These are phyloP conservation scores for Nemania bipapillata DNA, from an alignment of 2,329 filamentous ascomycete species.

Conservation along the genomic window DNA sequence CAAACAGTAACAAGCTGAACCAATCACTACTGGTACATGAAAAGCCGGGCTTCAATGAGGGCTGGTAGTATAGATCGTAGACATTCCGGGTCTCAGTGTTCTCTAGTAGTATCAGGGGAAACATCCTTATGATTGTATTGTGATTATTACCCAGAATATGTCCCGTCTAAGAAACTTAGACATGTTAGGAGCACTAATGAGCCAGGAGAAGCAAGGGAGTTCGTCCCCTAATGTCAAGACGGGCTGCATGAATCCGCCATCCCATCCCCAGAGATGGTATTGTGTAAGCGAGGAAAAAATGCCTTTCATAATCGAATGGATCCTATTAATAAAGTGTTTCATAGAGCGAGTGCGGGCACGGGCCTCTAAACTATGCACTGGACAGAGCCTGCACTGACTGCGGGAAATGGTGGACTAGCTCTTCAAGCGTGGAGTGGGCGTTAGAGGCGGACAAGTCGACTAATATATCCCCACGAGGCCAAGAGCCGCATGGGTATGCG, in stretches of 20 bases:
- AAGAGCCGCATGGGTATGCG: slow-evolving; percentile 13
- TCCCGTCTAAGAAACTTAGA: slow-evolving; percentile 4
- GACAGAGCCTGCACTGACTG: slow-evolving; percentile 10
- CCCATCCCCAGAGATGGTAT: slow-evolving; percentile 10
- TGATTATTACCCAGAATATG: background rate
- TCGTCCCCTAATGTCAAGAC: background rate
- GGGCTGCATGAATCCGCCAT: background rate
- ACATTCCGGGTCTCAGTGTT: slow-evolving; percentile 15
- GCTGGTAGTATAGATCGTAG: slow-evolving; percentile 29
- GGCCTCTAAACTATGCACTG: slow-evolving; percentile 1
- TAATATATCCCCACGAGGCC: slow-evolving; percentile 20
- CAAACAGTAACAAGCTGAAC: background rate
- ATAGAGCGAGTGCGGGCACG: slow-evolving; percentile 17
- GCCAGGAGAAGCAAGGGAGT: slow-evolving; percentile 17
- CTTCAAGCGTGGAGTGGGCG: background rate
- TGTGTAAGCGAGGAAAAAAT: slow-evolving; percentile 27
- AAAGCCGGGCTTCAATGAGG: background rate
- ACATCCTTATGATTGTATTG: slow-evolving; percentile 17
- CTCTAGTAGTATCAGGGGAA: slow-evolving; percentile 3
- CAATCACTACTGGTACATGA: slow-evolving; percentile 21
- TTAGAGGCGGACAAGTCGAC: background rate
- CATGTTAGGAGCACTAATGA: slow-evolving; percentile 7
- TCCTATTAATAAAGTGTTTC: slow-evolving; percentile 13
- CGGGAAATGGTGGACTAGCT: background rate
- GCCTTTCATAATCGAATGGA: background rate